Evolutionary conservation across 371 early-diverging fungal species (phyloP).

Genomic region (Mucor irregularis): DNA sequence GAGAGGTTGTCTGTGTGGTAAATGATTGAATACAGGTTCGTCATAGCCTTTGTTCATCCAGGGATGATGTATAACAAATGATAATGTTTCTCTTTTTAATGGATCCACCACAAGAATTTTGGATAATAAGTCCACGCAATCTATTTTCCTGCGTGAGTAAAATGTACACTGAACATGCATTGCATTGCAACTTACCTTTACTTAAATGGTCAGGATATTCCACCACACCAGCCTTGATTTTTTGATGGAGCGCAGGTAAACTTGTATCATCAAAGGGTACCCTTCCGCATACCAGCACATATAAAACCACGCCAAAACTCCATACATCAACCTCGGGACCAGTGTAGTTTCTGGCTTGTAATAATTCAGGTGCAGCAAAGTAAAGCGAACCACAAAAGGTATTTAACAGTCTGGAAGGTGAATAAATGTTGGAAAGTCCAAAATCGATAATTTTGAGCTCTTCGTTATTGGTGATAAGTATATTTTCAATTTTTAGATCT

Average conservation of each 20-base stretch:
- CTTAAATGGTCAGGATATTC: conserved; percentile 50
- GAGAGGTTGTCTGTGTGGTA: conserved; percentile 39
- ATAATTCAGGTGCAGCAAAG: conserved; percentile 87
- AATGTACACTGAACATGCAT: background rate
- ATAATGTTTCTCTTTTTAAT: conserved; percentile 56
- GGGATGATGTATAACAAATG: conserved; percentile 61
- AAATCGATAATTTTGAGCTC: conserved; percentile 80
- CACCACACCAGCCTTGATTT: conserved; percentile 60
- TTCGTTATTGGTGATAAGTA: conserved; percentile 63
- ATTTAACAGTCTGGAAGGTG: conserved; percentile 57
- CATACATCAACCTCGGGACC: conserved; percentile 93
- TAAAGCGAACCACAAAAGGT: conserved; percentile 89
- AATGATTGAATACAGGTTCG: conserved; percentile 35
- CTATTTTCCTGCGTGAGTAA: conserved; percentile 19
- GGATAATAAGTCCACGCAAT: conserved; percentile 67
- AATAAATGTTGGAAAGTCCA: conserved; percentile 85
- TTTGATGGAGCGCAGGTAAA: conserved; percentile 62
- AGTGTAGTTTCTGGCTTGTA: conserved; percentile 77
- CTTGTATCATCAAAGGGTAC: conserved; percentile 87
- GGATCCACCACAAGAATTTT: conserved; percentile 70
- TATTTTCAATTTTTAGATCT: conserved; percentile 94
- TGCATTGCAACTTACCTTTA: conserved; percentile 32
- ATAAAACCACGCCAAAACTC: conserved; percentile 90
- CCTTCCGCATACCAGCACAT: conserved; percentile 79
- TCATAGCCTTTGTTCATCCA: conserved; percentile 77